These are phyloP conservation scores for Mycotypha africana DNA, from an alignment of 371 early-diverging fungal genomes.

Conservation along the genomic window DNA sequence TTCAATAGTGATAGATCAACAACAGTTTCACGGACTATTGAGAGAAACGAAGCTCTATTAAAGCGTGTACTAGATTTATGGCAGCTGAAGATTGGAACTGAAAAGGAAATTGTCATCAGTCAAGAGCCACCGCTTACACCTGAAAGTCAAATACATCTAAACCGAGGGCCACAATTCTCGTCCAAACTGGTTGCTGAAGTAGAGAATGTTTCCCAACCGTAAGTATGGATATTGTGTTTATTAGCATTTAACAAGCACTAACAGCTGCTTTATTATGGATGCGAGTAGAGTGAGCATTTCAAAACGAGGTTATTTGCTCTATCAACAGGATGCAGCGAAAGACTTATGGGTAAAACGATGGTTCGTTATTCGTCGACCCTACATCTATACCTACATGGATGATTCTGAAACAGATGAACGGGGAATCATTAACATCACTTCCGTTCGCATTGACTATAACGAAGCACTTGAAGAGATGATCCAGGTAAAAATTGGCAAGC, in stretches of 20 bases:
- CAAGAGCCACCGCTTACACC: conserved; percentile 36
- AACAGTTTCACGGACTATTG: conserved; percentile 4
- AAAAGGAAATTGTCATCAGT: conserved; percentile 51
- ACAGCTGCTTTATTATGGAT: background rate
- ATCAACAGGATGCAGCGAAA: conserved; percentile 52
- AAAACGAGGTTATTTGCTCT: conserved; percentile 56
- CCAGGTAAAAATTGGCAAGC: conserved; percentile 31
- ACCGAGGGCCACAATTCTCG: conserved; percentile 16
- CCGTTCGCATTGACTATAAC: conserved; percentile 69
- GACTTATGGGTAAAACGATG: conserved; percentile 75
- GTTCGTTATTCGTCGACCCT: conserved; percentile 84
- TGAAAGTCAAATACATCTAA: background rate
- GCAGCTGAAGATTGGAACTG: conserved; percentile 37
- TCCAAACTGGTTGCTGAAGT: conserved; percentile 55
- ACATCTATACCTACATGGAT: conserved; percentile 70
- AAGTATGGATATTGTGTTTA: conserved; percentile 12
- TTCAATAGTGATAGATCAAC: background rate
- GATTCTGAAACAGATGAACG: conserved; percentile 62
- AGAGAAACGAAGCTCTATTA: conserved; percentile 21
- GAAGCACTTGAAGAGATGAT: conserved; percentile 61
- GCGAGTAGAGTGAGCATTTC: conserved; percentile 47
- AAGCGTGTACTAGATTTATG: conserved; percentile 42
- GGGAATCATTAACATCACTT: conserved; percentile 68
- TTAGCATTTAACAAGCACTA: background rate
- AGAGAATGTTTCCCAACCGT: conserved; percentile 51